Percentiles rank a stretch among this genome's conserved stretches.
Evolutionary conservation across 257 asterid genomes (phyloP).

Genomic region (Solanum ossicruentum): DNA sequence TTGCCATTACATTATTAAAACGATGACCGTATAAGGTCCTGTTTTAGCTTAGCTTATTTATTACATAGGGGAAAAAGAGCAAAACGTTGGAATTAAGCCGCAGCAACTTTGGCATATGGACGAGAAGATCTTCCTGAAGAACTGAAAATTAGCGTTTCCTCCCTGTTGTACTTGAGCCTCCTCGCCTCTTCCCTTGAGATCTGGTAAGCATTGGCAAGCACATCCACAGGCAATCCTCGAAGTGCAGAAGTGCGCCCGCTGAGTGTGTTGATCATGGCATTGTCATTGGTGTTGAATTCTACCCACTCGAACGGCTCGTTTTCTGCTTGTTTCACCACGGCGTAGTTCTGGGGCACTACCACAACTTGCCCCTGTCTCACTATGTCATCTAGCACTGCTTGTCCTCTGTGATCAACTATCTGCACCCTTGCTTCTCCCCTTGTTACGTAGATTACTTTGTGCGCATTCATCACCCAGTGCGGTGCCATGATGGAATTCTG

Average conservation of each 20-base stretch:
- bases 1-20: background rate
- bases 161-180: constrained; percentile 43
- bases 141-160: background rate
- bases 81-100: background rate
- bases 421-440: constrained; percentile 38
- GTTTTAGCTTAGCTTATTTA: background rate
- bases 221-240: constrained; percentile 41
- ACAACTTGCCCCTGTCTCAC: constrained; percentile 39
- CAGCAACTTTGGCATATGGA: background rate
- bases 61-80: background rate
- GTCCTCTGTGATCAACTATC: constrained; percentile 58
- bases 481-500: constrained; percentile 69
- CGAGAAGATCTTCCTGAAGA: background rate
- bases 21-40: background rate
- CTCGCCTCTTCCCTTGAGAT: constrained; percentile 39
- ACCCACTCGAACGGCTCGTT: constrained; percentile 58
- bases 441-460: constrained; percentile 34
- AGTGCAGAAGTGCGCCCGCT: constrained; percentile 62
- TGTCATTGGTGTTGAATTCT: constrained; percentile 52
- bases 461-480: constrained; percentile 50
- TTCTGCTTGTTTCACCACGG: constrained; percentile 46
- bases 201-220: constrained; percentile 34
- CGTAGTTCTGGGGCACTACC: constrained; percentile 59
- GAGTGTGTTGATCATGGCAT: constrained; percentile 56
- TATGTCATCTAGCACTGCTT: constrained; percentile 36